Conservation (phyloP, 257 asterid genomes). For the Solanum chiquidenum region DNA sequence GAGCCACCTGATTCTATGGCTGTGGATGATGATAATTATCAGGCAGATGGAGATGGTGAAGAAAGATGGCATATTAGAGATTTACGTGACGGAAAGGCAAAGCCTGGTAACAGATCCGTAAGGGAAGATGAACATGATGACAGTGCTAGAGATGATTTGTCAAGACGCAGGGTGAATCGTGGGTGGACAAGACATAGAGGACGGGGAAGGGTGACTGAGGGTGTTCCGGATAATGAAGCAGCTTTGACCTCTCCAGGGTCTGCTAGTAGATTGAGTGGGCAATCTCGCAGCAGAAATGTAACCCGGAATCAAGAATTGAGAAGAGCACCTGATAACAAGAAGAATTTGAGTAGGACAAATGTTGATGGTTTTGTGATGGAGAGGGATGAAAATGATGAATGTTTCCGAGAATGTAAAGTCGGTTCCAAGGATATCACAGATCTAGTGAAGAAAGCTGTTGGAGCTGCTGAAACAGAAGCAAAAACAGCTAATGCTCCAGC, state of each 20-base stretch:
- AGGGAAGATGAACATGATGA: slow-evolving; percentile 82
- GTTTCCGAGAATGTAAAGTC: slow-evolving; percentile 72
- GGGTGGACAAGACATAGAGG: slow-evolving; percentile 49
- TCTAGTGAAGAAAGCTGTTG: slow-evolving; percentile 78
- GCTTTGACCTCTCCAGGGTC: slow-evolving; percentile 60
- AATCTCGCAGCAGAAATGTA: slow-evolving; percentile 42
- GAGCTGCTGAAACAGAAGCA: slow-evolving; percentile 98
- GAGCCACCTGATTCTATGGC: slow-evolving; percentile 39
- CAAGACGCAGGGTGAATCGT: slow-evolving; percentile 56
- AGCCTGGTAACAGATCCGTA: slow-evolving; percentile 40
- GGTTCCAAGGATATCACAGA: slow-evolving; percentile 73
- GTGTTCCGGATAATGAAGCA: slow-evolving; percentile 56
- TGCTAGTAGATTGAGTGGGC: slow-evolving; percentile 59
- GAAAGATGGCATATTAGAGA: slow-evolving; percentile 46
- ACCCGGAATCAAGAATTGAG: slow-evolving; percentile 38
- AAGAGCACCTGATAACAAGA: slow-evolving; percentile 45
- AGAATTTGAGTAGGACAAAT: slow-evolving; percentile 21
- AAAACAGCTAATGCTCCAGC: slow-evolving; percentile 85
- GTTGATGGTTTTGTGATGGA: slow-evolving; percentile 33
- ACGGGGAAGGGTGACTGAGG: slow-evolving; percentile 60
- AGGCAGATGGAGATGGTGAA: slow-evolving; percentile 52
- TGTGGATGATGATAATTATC: slow-evolving; percentile 36
- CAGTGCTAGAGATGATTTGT: slow-evolving; percentile 52
- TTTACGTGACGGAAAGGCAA: slow-evolving; percentile 46
- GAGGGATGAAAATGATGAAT: slow-evolving; percentile 84